Evolutionary conservation across 2,329 filamentous ascomycete genomes (phyloP).

Genomic region (Phoma sp.): DNA sequence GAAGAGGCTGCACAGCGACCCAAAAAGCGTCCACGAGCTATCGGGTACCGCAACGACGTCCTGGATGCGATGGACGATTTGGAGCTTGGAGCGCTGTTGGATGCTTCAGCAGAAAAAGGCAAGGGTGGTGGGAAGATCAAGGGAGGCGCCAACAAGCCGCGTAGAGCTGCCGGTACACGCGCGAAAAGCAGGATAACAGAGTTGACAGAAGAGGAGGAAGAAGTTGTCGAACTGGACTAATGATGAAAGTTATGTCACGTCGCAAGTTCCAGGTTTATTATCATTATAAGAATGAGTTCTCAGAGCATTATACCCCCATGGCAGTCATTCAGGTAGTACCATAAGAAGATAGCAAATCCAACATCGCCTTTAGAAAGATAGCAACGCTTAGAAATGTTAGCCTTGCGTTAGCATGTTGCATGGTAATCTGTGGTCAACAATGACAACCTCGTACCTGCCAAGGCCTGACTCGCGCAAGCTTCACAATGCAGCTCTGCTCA

Average conservation of each 20-base stretch:
- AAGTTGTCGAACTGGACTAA: conserved; percentile 38
- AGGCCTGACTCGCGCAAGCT: conserved; percentile 32
- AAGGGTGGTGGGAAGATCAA: conserved; percentile 3
- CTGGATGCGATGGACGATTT: background rate
- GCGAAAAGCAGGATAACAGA: conserved; percentile 28
- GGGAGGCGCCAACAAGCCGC: conserved; percentile 15
- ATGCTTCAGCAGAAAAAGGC: background rate
- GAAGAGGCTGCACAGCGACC: conserved; percentile 22
- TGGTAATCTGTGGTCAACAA: background rate
- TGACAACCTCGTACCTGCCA: conserved; percentile 20
- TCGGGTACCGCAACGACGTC: conserved; percentile 24
- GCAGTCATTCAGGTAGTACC: background rate
- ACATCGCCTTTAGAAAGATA: too few species aligned
- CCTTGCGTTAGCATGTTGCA: background rate
- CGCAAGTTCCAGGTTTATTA: background rate
- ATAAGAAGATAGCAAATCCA: too few species aligned
- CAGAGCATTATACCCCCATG: conserved; percentile 4
- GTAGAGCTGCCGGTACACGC: conserved; percentile 12
- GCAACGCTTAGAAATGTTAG: background rate
- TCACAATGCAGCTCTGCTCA: conserved; percentile 5
- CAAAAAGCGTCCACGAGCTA: conserved; percentile 37
- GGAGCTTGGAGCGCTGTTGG: background rate
- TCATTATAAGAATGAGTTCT: background rate
- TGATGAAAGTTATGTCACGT: background rate
- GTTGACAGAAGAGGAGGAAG: conserved; percentile 29